phyloP scores from a whole-genome alignment of 192 early-diverging fungal genomes.

The Spizellomyces sp. region DNA sequence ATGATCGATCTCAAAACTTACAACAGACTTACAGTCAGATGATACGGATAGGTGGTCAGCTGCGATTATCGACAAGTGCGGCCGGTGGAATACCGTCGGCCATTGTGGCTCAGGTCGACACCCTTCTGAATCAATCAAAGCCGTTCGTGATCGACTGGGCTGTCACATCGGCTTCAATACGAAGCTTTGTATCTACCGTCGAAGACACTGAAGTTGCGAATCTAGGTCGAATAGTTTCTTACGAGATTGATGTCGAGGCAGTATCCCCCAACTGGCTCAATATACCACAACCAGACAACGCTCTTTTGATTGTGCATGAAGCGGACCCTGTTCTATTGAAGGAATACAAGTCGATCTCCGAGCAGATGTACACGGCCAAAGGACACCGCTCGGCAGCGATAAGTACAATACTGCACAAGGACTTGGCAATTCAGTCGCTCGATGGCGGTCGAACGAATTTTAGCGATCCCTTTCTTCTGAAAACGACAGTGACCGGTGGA shows the following conservation, averaged over 20 bases:
- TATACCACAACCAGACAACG: constrained; percentile 1
- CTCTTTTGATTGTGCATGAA: neutral
- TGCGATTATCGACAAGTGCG: neutral
- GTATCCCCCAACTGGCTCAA: constrained; percentile 32
- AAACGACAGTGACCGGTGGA: constrained; percentile 5
- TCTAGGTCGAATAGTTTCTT: constrained; percentile 20
- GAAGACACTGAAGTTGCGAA: constrained; percentile 23
- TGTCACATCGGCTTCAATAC: constrained; percentile 3
- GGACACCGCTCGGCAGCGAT: constrained; percentile 23
- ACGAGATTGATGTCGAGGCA: constrained; percentile 10
- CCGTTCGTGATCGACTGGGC: constrained; percentile 30
- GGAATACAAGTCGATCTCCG: constrained; percentile 10
- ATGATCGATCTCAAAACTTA: too few species aligned
- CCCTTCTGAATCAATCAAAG: neutral
- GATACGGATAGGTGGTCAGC: constrained; percentile 11
- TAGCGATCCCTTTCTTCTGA: constrained; percentile 5
- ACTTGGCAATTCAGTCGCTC: constrained; percentile 3
- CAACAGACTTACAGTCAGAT: constrained; percentile 5
- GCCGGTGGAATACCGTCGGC: neutral
- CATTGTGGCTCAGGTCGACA: neutral
- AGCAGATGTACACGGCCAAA: constrained; percentile 35
- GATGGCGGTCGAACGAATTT: constrained; percentile 14
- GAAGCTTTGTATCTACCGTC: neutral
- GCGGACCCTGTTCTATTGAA: neutral
- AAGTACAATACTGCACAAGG: constrained; percentile 14